Base-by-base conservation (phyloP, 2,329 filamentous ascomycete genomes). In the Neopestalotiopsis rosae region DNA sequence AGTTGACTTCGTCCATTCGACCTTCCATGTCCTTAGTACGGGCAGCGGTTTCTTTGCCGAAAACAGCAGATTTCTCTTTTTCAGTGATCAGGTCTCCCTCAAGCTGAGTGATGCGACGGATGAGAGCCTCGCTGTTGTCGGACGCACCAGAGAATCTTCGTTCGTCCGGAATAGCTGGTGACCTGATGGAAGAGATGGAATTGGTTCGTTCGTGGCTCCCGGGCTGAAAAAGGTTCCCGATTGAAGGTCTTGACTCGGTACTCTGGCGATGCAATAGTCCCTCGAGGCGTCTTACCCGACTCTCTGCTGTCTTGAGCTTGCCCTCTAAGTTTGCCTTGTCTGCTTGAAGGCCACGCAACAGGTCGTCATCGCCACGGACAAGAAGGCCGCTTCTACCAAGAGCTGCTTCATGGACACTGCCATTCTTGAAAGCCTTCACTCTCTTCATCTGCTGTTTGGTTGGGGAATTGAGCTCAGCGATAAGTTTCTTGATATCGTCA, bases 371-470 rank as follows among this genome's bases (percentile, higher is more conserved):
- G n/a, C 94, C 94, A 52, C 94, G 90, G 14, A 97, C 88, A 75
- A 97, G 82, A 10, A 98, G 87, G 1, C 94, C 95, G 72, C 93
- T 97, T 75, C 92, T 90, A n/a, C 94, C 94, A 70, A 98, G 87
- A 2, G 89, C 90, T n/a, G 92, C 91, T 78, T 98, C 96, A 75
- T 98, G 94, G 49, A 98, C 88, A 77, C 96, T 98, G 17, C 96
- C 96, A 77, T 97, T 96, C 78, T 98, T 98, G 84, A 99, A 98
- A 5, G 94, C 94, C 79, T 95, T 97, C 6, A 96, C 89, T 68
- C 94, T 90, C 79, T 94, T 95, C 70, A 91, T 89, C 77, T 97
- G 95, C 78, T 96, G 94, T 74, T 92, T 94, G 0, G 94, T 96
- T 2, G 95, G 94, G 68, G 88, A 89, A 77, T 91, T 91, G 14